These are phyloP conservation scores for Hyphopichia wangnamkhiaoensis DNA, from an alignment of 1,139 yeast species.

Conservation along the genomic window DNA sequence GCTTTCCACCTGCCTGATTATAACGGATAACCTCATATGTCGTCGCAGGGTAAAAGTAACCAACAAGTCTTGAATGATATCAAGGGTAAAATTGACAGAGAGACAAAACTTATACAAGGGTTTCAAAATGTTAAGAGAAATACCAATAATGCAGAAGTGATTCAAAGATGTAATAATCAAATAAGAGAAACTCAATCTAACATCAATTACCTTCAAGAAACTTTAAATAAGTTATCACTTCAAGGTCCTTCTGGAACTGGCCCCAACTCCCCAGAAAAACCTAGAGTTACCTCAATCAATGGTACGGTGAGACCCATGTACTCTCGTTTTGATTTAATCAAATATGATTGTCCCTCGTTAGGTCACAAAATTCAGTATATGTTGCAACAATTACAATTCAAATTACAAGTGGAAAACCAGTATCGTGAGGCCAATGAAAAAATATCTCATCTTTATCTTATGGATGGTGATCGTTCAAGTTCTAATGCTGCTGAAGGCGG, in stretches of 20 bases:
- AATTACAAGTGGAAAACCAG: slow-evolving; percentile 89
- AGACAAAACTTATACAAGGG: slow-evolving; percentile 83
- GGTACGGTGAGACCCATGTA: slow-evolving; percentile 39
- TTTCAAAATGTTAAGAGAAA: slow-evolving; percentile 77
- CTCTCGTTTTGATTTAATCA: slow-evolving; percentile 77
- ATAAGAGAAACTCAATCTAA: slow-evolving; percentile 90
- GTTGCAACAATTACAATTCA: slow-evolving; percentile 92
- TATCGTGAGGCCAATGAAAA: slow-evolving; percentile 92
- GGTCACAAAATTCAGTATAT: slow-evolving; percentile 95
- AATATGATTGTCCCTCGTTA: slow-evolving; percentile 90
- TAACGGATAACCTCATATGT: slow-evolving; percentile 1
- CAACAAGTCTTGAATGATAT: slow-evolving; percentile 58
- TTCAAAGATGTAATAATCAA: slow-evolving; percentile 87
- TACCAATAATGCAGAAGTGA: slow-evolving; percentile 77
- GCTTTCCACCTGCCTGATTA: too few relatives aligned
- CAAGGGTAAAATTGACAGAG: slow-evolving; percentile 81
- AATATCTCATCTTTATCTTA: slow-evolving; percentile 77
- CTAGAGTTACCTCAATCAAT: slow-evolving; percentile 8
- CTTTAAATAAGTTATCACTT: slow-evolving; percentile 62
- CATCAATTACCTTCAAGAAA: slow-evolving; percentile 82
- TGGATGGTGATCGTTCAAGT: slow-evolving; percentile 87
- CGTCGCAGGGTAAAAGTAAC: slow-evolving; percentile 14
- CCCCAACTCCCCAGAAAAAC: slow-evolving; percentile 11
- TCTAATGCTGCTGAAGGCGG: slow-evolving; percentile 91
- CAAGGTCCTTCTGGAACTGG: slow-evolving; percentile 17